phyloP scores from a whole-genome alignment of 2,329 filamentous ascomycete species.

The Stemphylium beticola region DNA sequence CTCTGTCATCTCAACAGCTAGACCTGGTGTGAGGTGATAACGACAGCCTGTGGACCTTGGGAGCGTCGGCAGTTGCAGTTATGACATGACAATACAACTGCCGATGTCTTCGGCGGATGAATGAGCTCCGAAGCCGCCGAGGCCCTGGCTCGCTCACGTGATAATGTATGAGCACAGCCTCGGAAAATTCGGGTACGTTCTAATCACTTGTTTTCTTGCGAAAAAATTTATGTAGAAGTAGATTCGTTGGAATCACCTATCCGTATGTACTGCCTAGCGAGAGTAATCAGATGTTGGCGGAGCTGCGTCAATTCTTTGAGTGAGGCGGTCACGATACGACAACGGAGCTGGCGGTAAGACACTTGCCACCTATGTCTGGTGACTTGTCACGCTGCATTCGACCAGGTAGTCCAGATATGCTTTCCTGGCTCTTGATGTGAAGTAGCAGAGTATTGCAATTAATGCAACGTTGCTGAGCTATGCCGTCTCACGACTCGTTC shows the following conservation, averaged over 20 bases:
- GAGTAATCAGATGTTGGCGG: not conserved
- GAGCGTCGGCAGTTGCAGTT: slow-evolving; percentile 26
- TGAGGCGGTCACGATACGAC: not conserved
- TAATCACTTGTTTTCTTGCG: no score
- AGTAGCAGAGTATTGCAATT: no score
- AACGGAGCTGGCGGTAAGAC: not conserved
- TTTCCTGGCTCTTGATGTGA: no score
- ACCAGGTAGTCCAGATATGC: not conserved
- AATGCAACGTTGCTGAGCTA: not conserved
- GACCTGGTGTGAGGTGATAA: slow-evolving; percentile 12
- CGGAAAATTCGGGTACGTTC: not conserved
- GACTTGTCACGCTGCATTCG: not conserved
- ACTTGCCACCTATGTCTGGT: not conserved
- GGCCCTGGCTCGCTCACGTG: slow-evolving; percentile 10
- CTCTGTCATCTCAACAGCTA: slow-evolving; percentile 10
- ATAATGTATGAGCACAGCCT: not conserved
- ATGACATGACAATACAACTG: slow-evolving; percentile 22
- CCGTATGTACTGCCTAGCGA: no score
- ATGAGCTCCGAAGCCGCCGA: slow-evolving; percentile 2
- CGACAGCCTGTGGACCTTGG: slow-evolving; percentile 14
- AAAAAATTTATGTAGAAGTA: no score
- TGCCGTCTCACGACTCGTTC: not conserved
- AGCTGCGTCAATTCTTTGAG: not conserved
- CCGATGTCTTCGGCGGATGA: slow-evolving; percentile 12
- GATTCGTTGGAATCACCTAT: no score